These are phyloP conservation scores for Neurospora sp. DNA, from an alignment of 495 filamentous ascomycete genomes.

Conservation along the genomic window DNA sequence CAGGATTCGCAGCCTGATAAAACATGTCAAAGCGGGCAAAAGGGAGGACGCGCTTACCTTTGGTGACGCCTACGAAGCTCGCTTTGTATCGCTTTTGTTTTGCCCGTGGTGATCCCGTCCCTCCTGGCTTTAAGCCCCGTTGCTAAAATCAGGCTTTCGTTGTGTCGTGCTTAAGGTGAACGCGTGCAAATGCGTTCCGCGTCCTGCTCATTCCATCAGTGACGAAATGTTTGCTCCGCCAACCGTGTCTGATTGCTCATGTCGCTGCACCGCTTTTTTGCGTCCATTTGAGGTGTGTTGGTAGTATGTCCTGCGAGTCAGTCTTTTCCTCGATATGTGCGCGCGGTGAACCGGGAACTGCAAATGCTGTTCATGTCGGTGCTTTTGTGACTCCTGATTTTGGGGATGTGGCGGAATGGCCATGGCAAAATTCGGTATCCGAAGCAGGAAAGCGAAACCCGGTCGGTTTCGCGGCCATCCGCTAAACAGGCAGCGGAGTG, in stretches of 20 bases:
- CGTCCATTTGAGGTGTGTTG: background rate
- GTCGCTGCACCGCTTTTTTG: background rate
- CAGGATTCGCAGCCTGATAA: background rate
- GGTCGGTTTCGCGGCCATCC: background rate
- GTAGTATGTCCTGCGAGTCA: background rate
- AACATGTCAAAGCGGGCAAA: background rate
- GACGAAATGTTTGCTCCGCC: background rate
- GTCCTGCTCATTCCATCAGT: background rate
- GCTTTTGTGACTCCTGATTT: background rate
- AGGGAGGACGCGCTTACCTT: background rate
- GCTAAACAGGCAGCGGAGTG: background rate
- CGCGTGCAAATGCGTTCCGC: background rate
- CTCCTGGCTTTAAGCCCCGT: background rate
- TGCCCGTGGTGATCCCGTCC: background rate
- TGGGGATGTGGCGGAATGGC: background rate
- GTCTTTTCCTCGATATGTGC: background rate
- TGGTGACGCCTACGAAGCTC: background rate
- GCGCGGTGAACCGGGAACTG: background rate
- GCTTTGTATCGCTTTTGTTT: background rate
- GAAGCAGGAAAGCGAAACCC: background rate
- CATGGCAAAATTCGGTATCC: background rate
- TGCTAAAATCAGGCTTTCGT: background rate
- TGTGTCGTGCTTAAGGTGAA: background rate
- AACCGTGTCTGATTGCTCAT: background rate
- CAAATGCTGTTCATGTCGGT: background rate